Base-by-base conservation (phyloP, 495 filamentous ascomycete species). In the Achaetomiella virescens region DNA sequence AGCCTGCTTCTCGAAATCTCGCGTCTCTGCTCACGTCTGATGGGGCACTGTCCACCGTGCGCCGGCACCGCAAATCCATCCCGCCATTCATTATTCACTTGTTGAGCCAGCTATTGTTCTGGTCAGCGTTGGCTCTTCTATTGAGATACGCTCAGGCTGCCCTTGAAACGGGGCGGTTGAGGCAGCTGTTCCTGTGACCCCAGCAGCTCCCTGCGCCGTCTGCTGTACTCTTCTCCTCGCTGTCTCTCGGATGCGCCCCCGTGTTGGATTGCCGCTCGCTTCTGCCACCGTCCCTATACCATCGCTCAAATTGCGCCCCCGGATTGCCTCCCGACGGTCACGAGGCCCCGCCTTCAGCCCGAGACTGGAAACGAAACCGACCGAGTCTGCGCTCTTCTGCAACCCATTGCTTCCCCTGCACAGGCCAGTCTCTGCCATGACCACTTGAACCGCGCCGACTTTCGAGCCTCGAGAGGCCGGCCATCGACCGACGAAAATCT, bases 381-480 rank as follows among this genome's bases (percentile, higher is more conserved):
- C 35, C 17, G 25, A 47, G 6, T 47, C 21, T 24, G 2, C 24
- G 7, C 18, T 25, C 48, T n/a, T 36, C 33, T n/a, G 29, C 44
- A 12, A n/a, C n/a, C 35, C 12, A 12, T 35, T 42, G 53, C 45
- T 48, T n/a, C 14, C 6, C 15, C 43, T n/a, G 35, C 33, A 21
- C 12, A 2, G 24, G 3, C 31, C 31, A 40, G 5, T 47, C 35
- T 33, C 33, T 60, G 57, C 57, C 27, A 60, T 60, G 57, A 55
- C 41, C 57, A 29, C 35, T n/a, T 60, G 47, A 60, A 43, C 37
- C 48, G 37, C 22, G 25, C 36, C 49, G 36, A 48, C 29, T 49
- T 31, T 40, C 25, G 44, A 59, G 50, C 50, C 56, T 59, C 50
- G 43, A 54, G 22, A 48, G 48, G 48, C 55, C 27, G 56, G 37